phyloP scores from a whole-genome alignment of 169 alveolate species.

The Plasmodium vivax region DNA sequence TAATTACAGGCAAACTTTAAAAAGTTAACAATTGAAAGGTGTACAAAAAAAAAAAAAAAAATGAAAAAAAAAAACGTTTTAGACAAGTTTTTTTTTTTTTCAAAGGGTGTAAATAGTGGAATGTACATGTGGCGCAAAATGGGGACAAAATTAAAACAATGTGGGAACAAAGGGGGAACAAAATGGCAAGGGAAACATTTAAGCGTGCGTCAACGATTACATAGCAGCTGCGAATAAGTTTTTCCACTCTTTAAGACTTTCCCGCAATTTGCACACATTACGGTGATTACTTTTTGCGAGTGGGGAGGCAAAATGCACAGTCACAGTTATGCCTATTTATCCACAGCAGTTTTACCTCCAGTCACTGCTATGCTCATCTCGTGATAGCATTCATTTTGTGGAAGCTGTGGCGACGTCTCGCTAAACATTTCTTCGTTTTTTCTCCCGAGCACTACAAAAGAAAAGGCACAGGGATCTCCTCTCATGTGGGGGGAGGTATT shows the following conservation, averaged over 20 bases:
- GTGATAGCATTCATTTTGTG: not conserved
- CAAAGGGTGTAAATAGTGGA: not conserved
- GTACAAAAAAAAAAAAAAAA: slow-evolving; percentile 11
- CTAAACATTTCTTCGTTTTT: not conserved
- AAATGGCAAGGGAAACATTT: not conserved
- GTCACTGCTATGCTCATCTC: not conserved
- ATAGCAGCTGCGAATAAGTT: not conserved
- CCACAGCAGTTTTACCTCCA: not conserved
- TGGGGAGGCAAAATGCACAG: not conserved
- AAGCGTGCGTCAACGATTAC: not conserved
- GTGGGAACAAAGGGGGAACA: not conserved
- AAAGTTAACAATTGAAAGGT: not conserved
- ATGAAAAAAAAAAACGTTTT: slow-evolving; percentile 21
- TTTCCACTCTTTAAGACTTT: not conserved
- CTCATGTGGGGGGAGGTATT: not conserved
- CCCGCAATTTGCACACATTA: not conserved
- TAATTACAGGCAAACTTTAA: not conserved
- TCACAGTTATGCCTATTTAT: not conserved
- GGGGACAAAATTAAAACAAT: not conserved
- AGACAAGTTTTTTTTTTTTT: slow-evolving; percentile 18
- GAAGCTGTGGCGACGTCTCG: not conserved
- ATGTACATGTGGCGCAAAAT: not conserved
- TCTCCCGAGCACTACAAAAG: not conserved
- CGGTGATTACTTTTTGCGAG: not conserved
- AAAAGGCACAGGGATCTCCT: not conserved